Evolutionary conservation across 495 filamentous ascomycete species (phyloP), one percentile per base, ranked within the genome.

Genomic region (Aspergillus conjunctus): DNA sequence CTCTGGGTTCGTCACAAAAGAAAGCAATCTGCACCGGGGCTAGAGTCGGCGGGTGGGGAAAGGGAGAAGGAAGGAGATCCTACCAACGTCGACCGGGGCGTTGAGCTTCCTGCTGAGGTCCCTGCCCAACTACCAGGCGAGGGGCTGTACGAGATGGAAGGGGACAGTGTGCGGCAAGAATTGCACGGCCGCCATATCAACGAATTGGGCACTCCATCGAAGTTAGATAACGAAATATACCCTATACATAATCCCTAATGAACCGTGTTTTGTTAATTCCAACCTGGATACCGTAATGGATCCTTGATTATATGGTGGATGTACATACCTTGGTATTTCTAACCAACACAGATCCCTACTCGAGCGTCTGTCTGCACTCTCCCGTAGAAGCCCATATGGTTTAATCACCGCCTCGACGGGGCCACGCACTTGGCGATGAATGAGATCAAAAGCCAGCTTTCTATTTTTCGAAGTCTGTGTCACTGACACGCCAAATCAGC

Each of bases 1-100:
- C 10, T 22, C 44, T 48, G 44, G 44, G 44, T 48, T 17, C 44
- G 44, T 48, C 18, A 22, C n/a, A 48, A 21, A 10, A 48, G 44
- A 21, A 48, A 48, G 18, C 44, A 48, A 48, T 4, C n/a, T 2
- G 43, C 14, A 18, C 14, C 43, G 2, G 43, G 18, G 44, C 44
- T 5, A 17, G 44, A 41, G 37, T 11, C 37, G 15, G 15, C 37
- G 3, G 9, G 11, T 41, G 37, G 8, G 12, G 37, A 41, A 11
- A 1, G 37, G 37, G 37, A 41, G 37, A 48, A 48, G 18, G 21
- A 48, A 21, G 3, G 17, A 17, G 44, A 21, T 48, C 17, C 17
- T 4, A 48, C n/a, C 7, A 21, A 22, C 17, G 21, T 18, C 17
- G 20, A 43, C 7, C 39, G 39, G 4, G 39, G 4, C 6, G 12